Conservation (phyloP, 2,329 filamentous ascomycete species). For the Volutella citrinella region DNA sequence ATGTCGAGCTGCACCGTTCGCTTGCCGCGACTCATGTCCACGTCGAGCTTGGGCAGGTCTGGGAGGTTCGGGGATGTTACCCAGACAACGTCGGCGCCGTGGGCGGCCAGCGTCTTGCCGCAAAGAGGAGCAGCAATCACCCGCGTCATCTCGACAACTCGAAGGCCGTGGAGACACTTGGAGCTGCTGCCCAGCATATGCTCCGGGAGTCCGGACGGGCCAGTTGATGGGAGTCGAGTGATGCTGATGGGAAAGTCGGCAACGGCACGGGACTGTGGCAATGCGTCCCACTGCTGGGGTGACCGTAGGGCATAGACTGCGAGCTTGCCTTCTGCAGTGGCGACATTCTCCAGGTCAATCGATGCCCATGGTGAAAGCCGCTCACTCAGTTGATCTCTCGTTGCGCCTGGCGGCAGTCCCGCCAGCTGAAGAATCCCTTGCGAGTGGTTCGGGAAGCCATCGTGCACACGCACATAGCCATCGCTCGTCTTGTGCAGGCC, state of each 20-base stretch:
- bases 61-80: constrained; percentile 62
- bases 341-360: constrained; percentile 46
- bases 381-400: constrained; percentile 35
- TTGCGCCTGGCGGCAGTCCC: constrained; percentile 30
- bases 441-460: constrained; percentile 50
- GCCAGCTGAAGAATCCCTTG: constrained; percentile 42
- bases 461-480: constrained; percentile 54
- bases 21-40: constrained; percentile 66
- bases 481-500: constrained; percentile 50
- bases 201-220: neutral
- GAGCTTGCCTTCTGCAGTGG: constrained; percentile 33
- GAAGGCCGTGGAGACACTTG: constrained; percentile 52
- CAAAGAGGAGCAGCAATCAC: constrained; percentile 71
- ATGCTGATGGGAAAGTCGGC: constrained; percentile 45
- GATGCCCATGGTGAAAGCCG: constrained; percentile 39
- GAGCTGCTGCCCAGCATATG: constrained; percentile 1
- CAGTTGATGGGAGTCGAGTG: constrained; percentile 26
- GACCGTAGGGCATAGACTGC: constrained; percentile 50
- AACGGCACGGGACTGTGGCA: constrained; percentile 44
- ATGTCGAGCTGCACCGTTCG: constrained; percentile 61
- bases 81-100: constrained; percentile 69
- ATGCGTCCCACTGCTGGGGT: constrained; percentile 48
- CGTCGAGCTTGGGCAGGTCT: constrained; percentile 63
- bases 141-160: constrained; percentile 68
- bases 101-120: constrained; percentile 63